Base-by-base conservation (phyloP, 805 yeast genomes). In the Phaffomyces opuntiae region DNA sequence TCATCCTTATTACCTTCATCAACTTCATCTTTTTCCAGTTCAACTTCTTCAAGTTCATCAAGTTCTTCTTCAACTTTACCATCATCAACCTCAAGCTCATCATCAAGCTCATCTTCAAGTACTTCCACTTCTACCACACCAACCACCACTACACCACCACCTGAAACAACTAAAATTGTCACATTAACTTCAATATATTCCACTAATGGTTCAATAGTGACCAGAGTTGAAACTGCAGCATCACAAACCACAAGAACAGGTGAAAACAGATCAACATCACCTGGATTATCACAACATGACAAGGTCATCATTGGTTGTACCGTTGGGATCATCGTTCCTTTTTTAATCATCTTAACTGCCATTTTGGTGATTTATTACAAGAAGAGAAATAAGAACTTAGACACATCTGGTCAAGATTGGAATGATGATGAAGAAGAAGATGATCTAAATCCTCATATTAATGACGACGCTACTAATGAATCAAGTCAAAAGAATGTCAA, bases 321-420 rank as follows among this genome's bases (percentile, higher is more conserved):
- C 27, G 82, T 83, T 7, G 89, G 89, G 45, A 74, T 84, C 13
- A 87, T 87, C 43, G 79, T 81, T 1, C 86, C 90, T 2, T 51
- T 76, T 0, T 59, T 80, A 2, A 36, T 65, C 1, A 53, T 54
- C 3, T 45, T 39, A 11, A 36, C 41, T 19, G 36, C 40, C 5
- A 14, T 34, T 31, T 9, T 29, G 7, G n/a, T 40, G 16, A 32
- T 54, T 53, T 53, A 49, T 43, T 47, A 47, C 17, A 51, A 50
- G 40, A 53, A 49, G 33, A 51, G 46, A 17, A 50, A 48, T 40
- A 27, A 47, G 8, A 34, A 41, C 12, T 44, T 51, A 33, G 61
- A 54, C 36, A 57, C 51, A 39, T 51, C 60, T 0, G 61, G 61
- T 14, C 53, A 57, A 36, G 61, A 57, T 40, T 57, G 61, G 61